These are phyloP conservation scores for Hyphochytrium catenoides DNA, from an alignment of 352 stramenopile species.

Conservation along the genomic window DNA sequence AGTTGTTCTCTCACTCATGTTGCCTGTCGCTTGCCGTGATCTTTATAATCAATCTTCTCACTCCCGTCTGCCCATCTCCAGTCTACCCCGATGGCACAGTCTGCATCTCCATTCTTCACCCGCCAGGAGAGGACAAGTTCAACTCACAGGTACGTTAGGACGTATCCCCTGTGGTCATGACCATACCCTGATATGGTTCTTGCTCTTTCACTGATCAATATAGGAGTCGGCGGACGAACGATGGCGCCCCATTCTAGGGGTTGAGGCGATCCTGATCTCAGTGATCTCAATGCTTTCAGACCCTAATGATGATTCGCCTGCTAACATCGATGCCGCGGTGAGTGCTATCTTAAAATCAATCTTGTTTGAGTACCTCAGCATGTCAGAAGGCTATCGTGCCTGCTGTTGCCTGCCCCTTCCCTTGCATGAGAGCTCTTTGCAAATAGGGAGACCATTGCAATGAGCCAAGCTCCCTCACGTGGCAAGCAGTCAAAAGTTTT, in stretches of 20 bases:
- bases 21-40: too few species aligned
- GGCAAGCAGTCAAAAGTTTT: too few species aligned
- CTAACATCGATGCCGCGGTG: slow-evolving; percentile 98
- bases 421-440: background rate
- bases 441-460: slow-evolving; percentile 4
- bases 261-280: slow-evolving; percentile 80
- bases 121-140: slow-evolving; percentile 88
- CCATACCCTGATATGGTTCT: background rate
- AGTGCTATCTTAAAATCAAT: slow-evolving; percentile 13
- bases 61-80: slow-evolving; percentile 10
- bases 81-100: slow-evolving; percentile 95
- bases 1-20: too few species aligned
- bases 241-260: slow-evolving; percentile 92
- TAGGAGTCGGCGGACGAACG: slow-evolving; percentile 88
- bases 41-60: background rate
- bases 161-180: too few species aligned
- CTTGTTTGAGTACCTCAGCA: background rate
- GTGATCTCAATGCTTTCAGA: slow-evolving; percentile 98
- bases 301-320: slow-evolving; percentile 95
- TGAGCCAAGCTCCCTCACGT: background rate
- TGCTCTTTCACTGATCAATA: background rate
- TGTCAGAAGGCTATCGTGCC: too few species aligned
- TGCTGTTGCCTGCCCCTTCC: too few species aligned
- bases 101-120: slow-evolving; percentile 99
- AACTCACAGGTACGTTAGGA: slow-evolving; percentile 58